Conservation (phyloP, 2,329 filamentous ascomycete genomes). For the Fusarium verticillioides region DNA sequence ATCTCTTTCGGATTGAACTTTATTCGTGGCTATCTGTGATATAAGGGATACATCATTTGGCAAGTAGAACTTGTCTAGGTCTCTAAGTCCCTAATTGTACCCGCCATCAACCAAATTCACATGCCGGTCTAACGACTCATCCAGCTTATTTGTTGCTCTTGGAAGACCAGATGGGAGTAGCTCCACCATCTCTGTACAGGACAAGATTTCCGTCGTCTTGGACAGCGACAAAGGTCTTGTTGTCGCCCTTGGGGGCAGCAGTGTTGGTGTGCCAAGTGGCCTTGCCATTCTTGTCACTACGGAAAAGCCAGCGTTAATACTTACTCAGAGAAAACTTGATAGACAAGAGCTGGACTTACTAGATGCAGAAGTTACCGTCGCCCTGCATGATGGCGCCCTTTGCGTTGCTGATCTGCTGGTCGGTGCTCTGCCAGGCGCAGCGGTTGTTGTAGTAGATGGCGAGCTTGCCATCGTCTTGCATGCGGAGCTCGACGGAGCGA, state of each 20-base stretch:
- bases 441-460: conserved; percentile 1
- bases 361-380: conserved; percentile 2
- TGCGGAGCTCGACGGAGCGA: conserved; percentile 12
- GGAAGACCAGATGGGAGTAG: conserved; percentile 10
- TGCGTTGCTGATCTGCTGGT: background rate
- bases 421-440: conserved; percentile 15
- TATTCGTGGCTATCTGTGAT: background rate
- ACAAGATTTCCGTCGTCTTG: conserved; percentile 18
- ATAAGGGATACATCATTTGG: rapidly evolving
- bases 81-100: background rate
- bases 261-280: conserved; percentile 22
- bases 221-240: conserved; percentile 4
- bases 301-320: no score
- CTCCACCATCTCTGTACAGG: background rate
- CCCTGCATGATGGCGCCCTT: conserved; percentile 12
- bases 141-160: conserved; percentile 3
- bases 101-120: background rate
- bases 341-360: background rate
- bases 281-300: conserved; percentile 4
- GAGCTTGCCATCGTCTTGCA: conserved; percentile 23
- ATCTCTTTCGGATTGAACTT: rapidly evolving
- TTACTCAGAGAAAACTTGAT: background rate
- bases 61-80: background rate
- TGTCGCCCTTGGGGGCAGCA: background rate
- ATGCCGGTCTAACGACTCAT: no score